Base-by-base conservation (phyloP, 2,329 filamentous ascomycete species). In the Colletotrichum agaves region DNA sequence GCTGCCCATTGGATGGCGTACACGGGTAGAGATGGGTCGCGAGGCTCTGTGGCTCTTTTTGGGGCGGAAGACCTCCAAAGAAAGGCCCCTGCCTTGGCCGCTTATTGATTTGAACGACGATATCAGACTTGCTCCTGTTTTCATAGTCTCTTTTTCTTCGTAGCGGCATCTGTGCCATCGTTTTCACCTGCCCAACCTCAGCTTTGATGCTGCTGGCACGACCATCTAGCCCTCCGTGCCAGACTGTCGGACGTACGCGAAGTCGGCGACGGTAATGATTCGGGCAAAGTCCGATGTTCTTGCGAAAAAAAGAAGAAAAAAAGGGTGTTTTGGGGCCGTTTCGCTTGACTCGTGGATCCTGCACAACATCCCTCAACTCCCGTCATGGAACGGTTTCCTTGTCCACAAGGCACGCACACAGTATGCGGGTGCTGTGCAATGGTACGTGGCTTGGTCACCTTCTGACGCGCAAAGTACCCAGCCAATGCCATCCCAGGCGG, bases 291-390 rank as follows among this genome's bases (percentile, higher is more conserved):
- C 62, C 61, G 66, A 61, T 41, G 8, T 61, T 46, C 33, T 61
- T 50, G 55, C 23, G 43, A 27, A 55, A 31, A 7, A 27, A 59
- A 69, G 27, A 46, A 31, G 12, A 31, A 7, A 27, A 59, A 69
- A 35, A 46, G 39, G 12, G 19, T 67, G 66, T 69, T 69, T 69
- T 69, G 66, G 62, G 49, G 66, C 62, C 49, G 66, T 69, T 69
- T 76, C 71, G 73, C 75, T 78, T 77, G 76, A 77, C 76, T 78
- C 76, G 73, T 75, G 75, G 74, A 73, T 76, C 70, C 74, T 77
- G 75, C 74, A 76, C 73, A 77, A 72, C 75, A 77, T 76, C 71
- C 61, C 47, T 47, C 55, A 55, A 49, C 61, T 50, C 49, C 65
- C 62, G 65, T 61, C 43, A 47, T 57, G 46, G 55, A 59, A 44